phyloP scores from a whole-genome alignment of 1,139 yeast species.

The Williopsis jadinii region DNA sequence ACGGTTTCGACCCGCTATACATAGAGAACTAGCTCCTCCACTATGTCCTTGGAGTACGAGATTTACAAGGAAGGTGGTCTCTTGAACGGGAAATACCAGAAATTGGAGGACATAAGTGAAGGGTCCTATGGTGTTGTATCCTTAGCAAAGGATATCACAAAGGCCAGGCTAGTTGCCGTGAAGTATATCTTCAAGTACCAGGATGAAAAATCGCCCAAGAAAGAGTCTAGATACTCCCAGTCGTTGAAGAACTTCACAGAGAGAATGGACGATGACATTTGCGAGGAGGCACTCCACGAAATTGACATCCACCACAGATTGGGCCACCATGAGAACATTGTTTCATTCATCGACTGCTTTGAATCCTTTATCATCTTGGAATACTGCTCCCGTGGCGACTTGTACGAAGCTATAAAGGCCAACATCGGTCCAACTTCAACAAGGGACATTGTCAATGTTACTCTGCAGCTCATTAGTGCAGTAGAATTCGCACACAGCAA shows the following conservation, averaged over 20 bases:
- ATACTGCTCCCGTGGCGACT: constrained; percentile 86
- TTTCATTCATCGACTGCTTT: constrained; percentile 66
- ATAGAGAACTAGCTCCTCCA: too few relatives aligned
- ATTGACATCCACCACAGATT: constrained; percentile 65
- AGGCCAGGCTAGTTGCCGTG: constrained; percentile 64
- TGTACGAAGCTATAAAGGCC: constrained; percentile 85
- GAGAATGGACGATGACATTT: constrained; percentile 29
- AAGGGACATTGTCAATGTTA: constrained; percentile 66
- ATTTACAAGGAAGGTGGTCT: constrained; percentile 57
- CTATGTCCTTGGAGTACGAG: constrained; percentile 24
- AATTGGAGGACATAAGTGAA: constrained; percentile 75
- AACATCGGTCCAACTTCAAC: constrained; percentile 78
- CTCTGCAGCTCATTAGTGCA: constrained; percentile 71
- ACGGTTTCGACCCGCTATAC: not conserved
- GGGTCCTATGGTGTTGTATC: constrained; percentile 94
- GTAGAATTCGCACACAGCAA: constrained; percentile 68
- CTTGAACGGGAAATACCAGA: constrained; percentile 56
- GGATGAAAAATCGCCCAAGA: constrained; percentile 20
- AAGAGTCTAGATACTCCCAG: constrained; percentile 23
- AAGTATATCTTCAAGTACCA: constrained; percentile 56
- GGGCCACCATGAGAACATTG: constrained; percentile 49
- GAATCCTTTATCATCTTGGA: constrained; percentile 79
- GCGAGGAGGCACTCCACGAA: constrained; percentile 73
- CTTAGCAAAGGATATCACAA: constrained; percentile 64
- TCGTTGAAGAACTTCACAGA: constrained; percentile 23